Conservation (phyloP, 768 basidiomycete species). For the Leucosporidium creatinivorum region DNA sequence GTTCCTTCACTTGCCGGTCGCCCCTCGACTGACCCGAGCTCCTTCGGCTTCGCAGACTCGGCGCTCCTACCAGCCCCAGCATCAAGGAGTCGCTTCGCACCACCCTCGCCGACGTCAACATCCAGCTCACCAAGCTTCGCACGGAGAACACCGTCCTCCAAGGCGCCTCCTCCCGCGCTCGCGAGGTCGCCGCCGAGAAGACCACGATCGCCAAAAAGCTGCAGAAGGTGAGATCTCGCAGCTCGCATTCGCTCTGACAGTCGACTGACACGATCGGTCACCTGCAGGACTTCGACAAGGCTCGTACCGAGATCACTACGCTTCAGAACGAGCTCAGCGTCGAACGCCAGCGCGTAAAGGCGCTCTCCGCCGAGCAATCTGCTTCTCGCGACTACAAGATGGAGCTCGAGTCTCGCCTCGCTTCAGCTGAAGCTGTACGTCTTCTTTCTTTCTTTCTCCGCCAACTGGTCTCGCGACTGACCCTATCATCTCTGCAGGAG, state of each 20-base stretch:
- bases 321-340: slow-evolving; percentile 64
- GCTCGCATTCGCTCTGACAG: not conserved
- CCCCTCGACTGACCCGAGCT: too few species aligned
- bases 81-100: slow-evolving; percentile 21
- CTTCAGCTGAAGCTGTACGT: slow-evolving; percentile 12
- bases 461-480: not conserved
- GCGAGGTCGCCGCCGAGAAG: slow-evolving; percentile 47
- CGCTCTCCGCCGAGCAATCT: slow-evolving; percentile 58
- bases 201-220: slow-evolving; percentile 53
- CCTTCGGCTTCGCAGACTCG: not conserved
- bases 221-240: slow-evolving; percentile 45
- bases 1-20: too few species aligned
- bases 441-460: not conserved
- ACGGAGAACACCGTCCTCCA: slow-evolving; percentile 68
- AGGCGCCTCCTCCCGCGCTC: slow-evolving; percentile 48
- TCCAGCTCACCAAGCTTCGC: slow-evolving; percentile 47
- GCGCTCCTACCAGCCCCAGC: not conserved
- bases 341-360: slow-evolving; percentile 61
- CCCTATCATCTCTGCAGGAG: slow-evolving; percentile 1
- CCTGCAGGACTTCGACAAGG: slow-evolving; percentile 49
- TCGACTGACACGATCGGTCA: slow-evolving; percentile 7
- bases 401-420: slow-evolving; percentile 11
- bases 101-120: slow-evolving; percentile 48
- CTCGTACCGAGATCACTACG: slow-evolving; percentile 53
- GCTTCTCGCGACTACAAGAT: slow-evolving; percentile 56